These are phyloP conservation scores for Carallia pectinifolia DNA, from an alignment of 345 rosid genomes.

Conservation along the genomic window DNA sequence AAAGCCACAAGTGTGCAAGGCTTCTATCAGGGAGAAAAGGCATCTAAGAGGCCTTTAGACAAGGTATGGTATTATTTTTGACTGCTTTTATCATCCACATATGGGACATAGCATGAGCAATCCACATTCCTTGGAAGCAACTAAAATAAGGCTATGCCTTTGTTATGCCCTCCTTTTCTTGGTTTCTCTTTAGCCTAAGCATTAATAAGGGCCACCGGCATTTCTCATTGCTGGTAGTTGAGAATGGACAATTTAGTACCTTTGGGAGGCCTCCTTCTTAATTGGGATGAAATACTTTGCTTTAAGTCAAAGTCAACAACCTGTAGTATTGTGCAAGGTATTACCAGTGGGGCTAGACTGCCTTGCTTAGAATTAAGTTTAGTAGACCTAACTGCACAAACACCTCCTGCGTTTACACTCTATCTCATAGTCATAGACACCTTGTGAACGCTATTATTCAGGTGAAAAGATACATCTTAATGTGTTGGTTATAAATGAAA, in stretches of 20 bases:
- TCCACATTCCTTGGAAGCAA: neutral
- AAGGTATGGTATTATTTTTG: constrained; percentile 36
- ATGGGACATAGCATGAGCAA: neutral
- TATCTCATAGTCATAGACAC: too few species aligned
- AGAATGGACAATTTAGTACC: neutral
- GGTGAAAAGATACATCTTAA: too few species aligned
- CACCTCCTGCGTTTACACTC: neutral
- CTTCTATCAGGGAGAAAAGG: constrained; percentile 34
- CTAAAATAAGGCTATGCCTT: neutral
- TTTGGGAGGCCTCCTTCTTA: neutral
- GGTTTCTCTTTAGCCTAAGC: neutral
- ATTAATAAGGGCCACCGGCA: neutral
- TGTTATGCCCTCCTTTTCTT: neutral
- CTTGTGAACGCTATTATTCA: too few species aligned
- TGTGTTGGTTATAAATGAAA: too few species aligned
- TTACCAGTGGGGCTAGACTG: constrained; percentile 3
- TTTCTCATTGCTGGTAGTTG: constrained; percentile 1
- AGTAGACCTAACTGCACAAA: neutral
- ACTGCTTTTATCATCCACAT: neutral
- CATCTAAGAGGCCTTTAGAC: constrained; percentile 29
- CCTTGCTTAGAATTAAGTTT: neutral
- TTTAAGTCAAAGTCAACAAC: constrained; percentile 12
- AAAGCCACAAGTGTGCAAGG: constrained; percentile 42
- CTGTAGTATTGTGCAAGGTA: constrained; percentile 1
- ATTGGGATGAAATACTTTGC: constrained; percentile 2